phyloP scores from a whole-genome alignment of 164 flowering plant species.

The Buxus sempervirens region DNA sequence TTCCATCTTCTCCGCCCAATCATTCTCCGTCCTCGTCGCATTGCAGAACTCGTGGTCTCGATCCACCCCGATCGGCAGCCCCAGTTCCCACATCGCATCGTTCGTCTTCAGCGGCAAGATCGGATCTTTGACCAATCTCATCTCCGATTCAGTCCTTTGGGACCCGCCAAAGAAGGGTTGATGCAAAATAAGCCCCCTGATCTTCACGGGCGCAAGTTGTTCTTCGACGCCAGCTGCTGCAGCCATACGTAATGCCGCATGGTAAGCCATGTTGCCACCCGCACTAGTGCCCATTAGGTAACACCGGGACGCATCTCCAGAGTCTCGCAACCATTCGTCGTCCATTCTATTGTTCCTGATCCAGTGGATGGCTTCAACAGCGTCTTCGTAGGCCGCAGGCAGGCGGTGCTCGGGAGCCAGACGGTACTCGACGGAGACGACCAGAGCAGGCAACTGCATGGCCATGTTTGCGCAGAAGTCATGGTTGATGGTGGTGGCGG shows the following conservation, averaged over 20 bases:
- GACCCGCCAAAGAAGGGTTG: no score
- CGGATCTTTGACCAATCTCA: no score
- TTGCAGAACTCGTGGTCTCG: constrained; percentile 19
- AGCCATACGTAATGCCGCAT: no score
- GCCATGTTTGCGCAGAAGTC: constrained; percentile 29
- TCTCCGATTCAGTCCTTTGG: no score
- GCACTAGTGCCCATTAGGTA: no score
- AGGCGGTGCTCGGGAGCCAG: constrained; percentile 57
- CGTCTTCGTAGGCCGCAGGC: constrained; percentile 61
- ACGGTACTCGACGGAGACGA: constrained; percentile 51
- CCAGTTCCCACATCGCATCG: constrained; percentile 14
- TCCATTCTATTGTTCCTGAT: no score
- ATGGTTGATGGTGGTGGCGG: constrained; percentile 17
- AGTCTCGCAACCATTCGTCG: no score
- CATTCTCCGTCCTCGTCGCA: neutral
- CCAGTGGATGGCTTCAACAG: constrained; percentile 32
- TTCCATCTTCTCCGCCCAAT: neutral
- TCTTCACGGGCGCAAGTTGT: no score
- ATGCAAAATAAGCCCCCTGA: no score
- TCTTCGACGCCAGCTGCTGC: no score
- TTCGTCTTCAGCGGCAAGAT: constrained; percentile 1
- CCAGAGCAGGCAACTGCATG: constrained; percentile 12
- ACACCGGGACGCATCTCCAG: no score
- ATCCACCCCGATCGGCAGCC: constrained; percentile 12
- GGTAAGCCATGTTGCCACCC: no score